phyloP scores from a whole-genome alignment of 1,284 basidiomycete species.

The Puccinia polysora region DNA sequence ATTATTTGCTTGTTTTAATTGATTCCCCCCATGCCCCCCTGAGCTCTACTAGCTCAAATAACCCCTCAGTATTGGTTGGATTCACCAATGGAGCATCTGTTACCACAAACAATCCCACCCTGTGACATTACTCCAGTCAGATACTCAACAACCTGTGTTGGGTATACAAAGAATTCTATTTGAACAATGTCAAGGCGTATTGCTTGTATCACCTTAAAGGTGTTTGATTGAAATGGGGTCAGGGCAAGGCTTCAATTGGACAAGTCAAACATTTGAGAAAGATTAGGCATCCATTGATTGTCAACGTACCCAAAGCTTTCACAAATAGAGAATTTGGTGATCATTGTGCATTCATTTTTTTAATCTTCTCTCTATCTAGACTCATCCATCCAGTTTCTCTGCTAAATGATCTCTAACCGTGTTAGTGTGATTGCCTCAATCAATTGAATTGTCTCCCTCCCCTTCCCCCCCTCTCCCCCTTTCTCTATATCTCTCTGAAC shows the following conservation, averaged over 20 bases:
- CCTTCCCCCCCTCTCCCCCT: too few species aligned
- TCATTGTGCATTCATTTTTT: conserved; percentile 77
- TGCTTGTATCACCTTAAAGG: conserved; percentile 57
- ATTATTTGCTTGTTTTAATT: conserved; percentile 77
- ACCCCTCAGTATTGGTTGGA: conserved; percentile 70
- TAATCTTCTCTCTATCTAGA: too few species aligned
- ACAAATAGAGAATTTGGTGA: conserved; percentile 90
- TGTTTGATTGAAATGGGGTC: too few species aligned
- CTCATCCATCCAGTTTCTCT: too few species aligned
- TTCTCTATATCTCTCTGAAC: conserved; percentile 80
- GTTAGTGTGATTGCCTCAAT: too few species aligned
- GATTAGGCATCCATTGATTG: conserved; percentile 79
- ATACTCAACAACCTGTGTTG: conserved; percentile 22
- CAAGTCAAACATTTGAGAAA: conserved; percentile 81
- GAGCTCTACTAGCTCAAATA: conserved; percentile 65
- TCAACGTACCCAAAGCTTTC: conserved; percentile 86
- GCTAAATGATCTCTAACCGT: too few species aligned
- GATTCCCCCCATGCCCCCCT: conserved; percentile 57
- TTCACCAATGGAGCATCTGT: too few species aligned
- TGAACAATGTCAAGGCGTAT: conserved; percentile 50
- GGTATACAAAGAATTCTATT: conserved; percentile 21
- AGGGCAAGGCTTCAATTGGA: conserved; percentile 70
- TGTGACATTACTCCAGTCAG: not conserved
- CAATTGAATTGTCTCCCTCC: too few species aligned
- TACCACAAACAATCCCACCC: not conserved